A percentile compares a stretch with the other conserved stretches of the same genome.
Conservation (phyloP, 2,329 filamentous ascomycete species). For the Fusarium humuli region DNA sequence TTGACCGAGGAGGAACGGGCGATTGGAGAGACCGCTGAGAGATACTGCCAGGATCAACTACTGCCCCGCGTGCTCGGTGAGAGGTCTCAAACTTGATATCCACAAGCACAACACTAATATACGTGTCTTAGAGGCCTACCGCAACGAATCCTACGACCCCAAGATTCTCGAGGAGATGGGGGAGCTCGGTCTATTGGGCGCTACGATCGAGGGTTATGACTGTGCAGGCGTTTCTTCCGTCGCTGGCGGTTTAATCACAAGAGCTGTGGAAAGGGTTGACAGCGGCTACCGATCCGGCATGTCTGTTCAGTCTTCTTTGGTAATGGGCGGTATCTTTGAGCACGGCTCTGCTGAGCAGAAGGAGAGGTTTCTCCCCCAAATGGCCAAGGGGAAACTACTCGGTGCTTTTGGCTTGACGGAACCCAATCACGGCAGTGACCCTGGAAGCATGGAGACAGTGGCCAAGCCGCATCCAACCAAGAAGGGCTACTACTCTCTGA, state of each 20-base stretch:
- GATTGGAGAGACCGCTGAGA: constrained; percentile 88
- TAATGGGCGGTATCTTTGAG: constrained; percentile 91
- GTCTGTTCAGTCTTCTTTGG: constrained; percentile 93
- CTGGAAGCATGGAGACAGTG: constrained; percentile 88
- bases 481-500: constrained; percentile 82
- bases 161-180: constrained; percentile 93
- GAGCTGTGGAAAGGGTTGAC: constrained; percentile 90
- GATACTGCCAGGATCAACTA: constrained; percentile 93
- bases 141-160: constrained; percentile 86
- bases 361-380: constrained; percentile 80
- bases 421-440: constrained; percentile 92
- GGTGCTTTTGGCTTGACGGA: constrained; percentile 93
- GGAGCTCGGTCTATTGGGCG: constrained; percentile 86
- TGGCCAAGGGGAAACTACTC: constrained; percentile 85
- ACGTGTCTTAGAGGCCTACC: constrained; percentile 74
- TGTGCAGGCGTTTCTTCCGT: constrained; percentile 91
- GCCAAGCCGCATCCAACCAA: constrained; percentile 88
- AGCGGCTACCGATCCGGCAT: constrained; percentile 93
- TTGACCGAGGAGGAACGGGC: constrained; percentile 92
- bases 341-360: constrained; percentile 90
- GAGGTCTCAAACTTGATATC: constrained; percentile 7
- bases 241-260: constrained; percentile 88
- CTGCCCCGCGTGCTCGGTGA: constrained; percentile 86
- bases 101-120: constrained; percentile 17
- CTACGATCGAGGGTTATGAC: constrained; percentile 87